Conservation (phyloP, 1,284 basidiomycete species). For the Cutaneotrichosporon arboriforme region DNA sequence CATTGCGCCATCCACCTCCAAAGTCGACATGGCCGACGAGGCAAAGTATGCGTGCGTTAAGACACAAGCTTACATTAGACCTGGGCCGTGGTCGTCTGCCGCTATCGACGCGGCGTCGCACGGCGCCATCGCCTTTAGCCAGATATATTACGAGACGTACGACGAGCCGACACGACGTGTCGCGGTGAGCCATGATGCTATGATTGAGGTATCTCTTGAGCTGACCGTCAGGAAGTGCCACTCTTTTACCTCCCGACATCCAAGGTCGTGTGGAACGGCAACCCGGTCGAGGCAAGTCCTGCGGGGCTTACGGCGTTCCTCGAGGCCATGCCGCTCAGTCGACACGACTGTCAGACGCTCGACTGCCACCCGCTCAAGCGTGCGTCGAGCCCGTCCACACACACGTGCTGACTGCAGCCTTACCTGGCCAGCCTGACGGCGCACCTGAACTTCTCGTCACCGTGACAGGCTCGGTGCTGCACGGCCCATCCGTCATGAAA, state of each 20-base stretch:
- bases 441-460: conserved; percentile 40
- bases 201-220: too few relatives aligned
- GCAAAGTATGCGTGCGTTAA: neutral
- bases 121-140: conserved; percentile 43
- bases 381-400: neutral
- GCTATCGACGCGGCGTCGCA: conserved; percentile 43
- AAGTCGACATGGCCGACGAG: conserved; percentile 6
- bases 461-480: conserved; percentile 40
- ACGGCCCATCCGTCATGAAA: conserved; percentile 34
- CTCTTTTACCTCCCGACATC: conserved; percentile 34
- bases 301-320: conserved; percentile 31
- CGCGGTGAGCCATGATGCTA: conserved; percentile 19
- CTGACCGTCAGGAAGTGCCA: conserved; percentile 32
- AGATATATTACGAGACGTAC: conserved; percentile 44
- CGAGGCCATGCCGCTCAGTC: conserved; percentile 31
- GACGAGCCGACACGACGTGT: conserved; percentile 40
- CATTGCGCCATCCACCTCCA: conserved; percentile 3
- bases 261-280: conserved; percentile 45
- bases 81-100: conserved; percentile 30
- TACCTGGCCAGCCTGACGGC: conserved; percentile 16
- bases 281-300: conserved; percentile 24
- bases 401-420: conserved; percentile 4
- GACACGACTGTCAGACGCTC: conserved; percentile 42
- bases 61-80: neutral
- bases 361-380: conserved; percentile 40